These are phyloP conservation scores for Cyclospora cayetanensis DNA, from an alignment of 169 alveolate genomes.

Conservation along the genomic window DNA sequence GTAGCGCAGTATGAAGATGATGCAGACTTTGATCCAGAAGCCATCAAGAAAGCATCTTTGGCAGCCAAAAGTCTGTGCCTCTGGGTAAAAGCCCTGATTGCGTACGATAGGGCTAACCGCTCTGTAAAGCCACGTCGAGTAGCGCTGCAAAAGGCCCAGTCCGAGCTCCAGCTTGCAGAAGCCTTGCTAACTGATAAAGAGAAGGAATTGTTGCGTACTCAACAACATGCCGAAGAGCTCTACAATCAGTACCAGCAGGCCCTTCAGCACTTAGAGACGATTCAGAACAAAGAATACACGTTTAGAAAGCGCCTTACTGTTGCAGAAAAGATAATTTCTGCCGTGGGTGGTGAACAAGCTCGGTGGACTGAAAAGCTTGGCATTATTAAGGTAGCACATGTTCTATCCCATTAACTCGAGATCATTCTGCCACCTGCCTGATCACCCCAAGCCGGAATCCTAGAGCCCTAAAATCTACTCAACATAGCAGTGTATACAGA, in stretches of 20 bases:
- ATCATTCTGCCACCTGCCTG: too few relatives aligned
- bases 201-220: conserved; percentile 90
- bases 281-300: conserved; percentile 82
- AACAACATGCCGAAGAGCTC: conserved; percentile 86
- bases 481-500: too few relatives aligned
- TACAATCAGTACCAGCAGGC: conserved; percentile 86
- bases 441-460: too few relatives aligned
- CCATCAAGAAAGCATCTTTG: conserved; percentile 88
- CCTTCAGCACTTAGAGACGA: conserved; percentile 86
- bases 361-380: conserved; percentile 95
- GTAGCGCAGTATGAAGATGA: conserved; percentile 92
- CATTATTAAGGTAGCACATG: conserved; percentile 83
- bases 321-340: conserved; percentile 94
- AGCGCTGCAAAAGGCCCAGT: conserved; percentile 90
- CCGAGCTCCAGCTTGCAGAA: conserved; percentile 90
- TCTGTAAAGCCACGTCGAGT: conserved; percentile 92
- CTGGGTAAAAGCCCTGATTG: conserved; percentile 95
- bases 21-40: conserved; percentile 85
- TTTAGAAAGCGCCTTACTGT: conserved; percentile 83
- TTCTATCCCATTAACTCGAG: too few relatives aligned
- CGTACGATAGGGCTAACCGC: conserved; percentile 92
- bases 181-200: conserved; percentile 89
- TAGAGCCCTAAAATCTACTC: too few relatives aligned
- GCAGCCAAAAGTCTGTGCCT: conserved; percentile 92
- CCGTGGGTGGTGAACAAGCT: conserved; percentile 93